phyloP scores from a whole-genome alignment of 805 yeast species.

The Lachancea quebecensis region DNA sequence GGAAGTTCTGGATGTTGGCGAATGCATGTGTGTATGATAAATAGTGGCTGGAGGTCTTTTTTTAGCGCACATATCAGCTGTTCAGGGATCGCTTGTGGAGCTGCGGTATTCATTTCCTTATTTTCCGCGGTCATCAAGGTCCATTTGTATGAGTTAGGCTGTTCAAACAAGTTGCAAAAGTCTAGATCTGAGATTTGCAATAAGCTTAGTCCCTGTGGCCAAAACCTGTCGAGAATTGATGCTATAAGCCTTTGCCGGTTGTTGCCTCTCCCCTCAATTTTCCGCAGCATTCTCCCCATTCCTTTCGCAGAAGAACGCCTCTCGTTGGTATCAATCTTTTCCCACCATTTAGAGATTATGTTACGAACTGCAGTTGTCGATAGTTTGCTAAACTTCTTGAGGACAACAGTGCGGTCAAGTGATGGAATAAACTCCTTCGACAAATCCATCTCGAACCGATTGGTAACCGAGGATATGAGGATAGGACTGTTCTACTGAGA shows the following conservation, averaged over 20 bases:
- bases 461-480: no score
- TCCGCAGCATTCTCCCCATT: slow-evolving; percentile 4
- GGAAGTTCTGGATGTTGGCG: slow-evolving; percentile 61
- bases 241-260: slow-evolving; percentile 13
- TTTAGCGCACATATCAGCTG: slow-evolving; percentile 44
- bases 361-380: slow-evolving; percentile 17
- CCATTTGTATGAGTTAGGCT: slow-evolving; percentile 40
- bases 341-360: slow-evolving; percentile 20
- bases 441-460: slow-evolving; percentile 8
- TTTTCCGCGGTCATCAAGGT: slow-evolving; percentile 25
- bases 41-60: slow-evolving; percentile 42
- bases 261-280: slow-evolving; percentile 6
- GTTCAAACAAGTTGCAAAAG: slow-evolving; percentile 55
- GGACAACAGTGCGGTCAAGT: slow-evolving; percentile 11
- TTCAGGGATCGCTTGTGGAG: slow-evolving; percentile 40
- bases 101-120: slow-evolving; percentile 26
- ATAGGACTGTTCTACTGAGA: no score
- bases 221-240: slow-evolving; percentile 9
- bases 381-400: slow-evolving; percentile 16
- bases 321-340: slow-evolving; percentile 11
- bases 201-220: slow-evolving; percentile 23
- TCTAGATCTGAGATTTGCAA: slow-evolving; percentile 56
- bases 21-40: slow-evolving; percentile 56
- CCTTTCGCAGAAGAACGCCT: neutral
- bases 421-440: slow-evolving; percentile 17